Evolutionary conservation across 768 basidiomycete genomes (phyloP).

Genomic region (Rhodotorula kratochvilovae): DNA sequence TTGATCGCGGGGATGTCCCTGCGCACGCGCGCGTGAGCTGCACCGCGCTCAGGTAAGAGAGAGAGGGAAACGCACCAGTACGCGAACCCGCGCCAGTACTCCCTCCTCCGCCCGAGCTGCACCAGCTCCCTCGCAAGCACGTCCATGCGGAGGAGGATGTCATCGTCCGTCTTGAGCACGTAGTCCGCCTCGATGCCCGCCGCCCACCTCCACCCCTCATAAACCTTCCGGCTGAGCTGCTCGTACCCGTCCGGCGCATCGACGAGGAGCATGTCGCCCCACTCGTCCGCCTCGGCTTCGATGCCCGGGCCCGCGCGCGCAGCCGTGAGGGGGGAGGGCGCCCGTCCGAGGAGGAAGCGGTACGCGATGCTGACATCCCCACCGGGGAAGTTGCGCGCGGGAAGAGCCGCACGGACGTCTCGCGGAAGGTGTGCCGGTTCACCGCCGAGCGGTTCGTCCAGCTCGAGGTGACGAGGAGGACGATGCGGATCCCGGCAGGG

Average conservation of each 20-base stretch:
- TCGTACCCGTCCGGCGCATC: constrained; percentile 19
- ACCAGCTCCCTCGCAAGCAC: constrained; percentile 30
- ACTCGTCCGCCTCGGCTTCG: constrained; percentile 31
- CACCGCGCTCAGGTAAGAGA: too few species aligned
- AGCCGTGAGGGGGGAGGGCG: constrained; percentile 31
- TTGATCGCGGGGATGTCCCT: constrained; percentile 32
- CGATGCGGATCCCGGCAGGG: constrained; percentile 11
- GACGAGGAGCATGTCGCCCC: constrained; percentile 32
- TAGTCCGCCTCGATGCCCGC: constrained; percentile 28
- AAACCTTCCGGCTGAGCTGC: constrained; percentile 23
- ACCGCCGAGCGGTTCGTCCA: constrained; percentile 25
- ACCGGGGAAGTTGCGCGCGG: too few species aligned
- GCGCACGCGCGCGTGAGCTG: neutral
- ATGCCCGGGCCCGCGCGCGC: constrained; percentile 13
- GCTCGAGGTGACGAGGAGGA: constrained; percentile 35
- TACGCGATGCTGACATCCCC: constrained; percentile 31
- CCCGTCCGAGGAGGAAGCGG: constrained; percentile 34
- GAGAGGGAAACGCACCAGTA: constrained; percentile 17
- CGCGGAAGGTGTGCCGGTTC: constrained; percentile 33
- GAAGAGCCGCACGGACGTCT: constrained; percentile 28
- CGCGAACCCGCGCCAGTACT: constrained; percentile 37
- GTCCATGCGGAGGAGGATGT: constrained; percentile 31
- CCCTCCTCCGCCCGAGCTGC: constrained; percentile 16
- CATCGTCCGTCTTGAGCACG: constrained; percentile 39
- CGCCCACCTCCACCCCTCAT: constrained; percentile 32